Conservation (phyloP, 2,329 filamentous ascomycete species). For the Tetracladium maxilliforme region DNA sequence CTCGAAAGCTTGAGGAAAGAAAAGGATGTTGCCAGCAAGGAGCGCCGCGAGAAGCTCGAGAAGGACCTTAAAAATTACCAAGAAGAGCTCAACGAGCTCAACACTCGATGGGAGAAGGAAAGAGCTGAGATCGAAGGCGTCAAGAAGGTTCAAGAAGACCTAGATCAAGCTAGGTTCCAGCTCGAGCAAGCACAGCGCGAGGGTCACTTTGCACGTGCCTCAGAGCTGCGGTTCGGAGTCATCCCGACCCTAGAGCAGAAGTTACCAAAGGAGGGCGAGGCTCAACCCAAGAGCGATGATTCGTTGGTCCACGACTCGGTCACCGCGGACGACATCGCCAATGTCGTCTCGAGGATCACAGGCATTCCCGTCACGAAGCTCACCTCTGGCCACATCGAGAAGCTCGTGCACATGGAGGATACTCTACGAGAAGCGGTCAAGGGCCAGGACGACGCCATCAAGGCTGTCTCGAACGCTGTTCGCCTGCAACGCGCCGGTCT, state of each 20-base stretch:
- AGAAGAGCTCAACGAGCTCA: constrained; percentile 60
- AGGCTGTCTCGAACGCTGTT: constrained; percentile 83
- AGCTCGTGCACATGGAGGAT: constrained; percentile 92
- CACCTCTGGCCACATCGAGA: constrained; percentile 86
- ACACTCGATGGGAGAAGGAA: constrained; percentile 81
- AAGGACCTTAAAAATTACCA: constrained; percentile 61
- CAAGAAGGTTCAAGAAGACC: constrained; percentile 75
- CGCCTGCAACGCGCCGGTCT: constrained; percentile 86
- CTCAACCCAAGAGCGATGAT: constrained; percentile 14
- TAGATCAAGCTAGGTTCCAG: constrained; percentile 74
- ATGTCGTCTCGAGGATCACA: constrained; percentile 79
- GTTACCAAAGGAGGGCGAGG: constrained; percentile 56
- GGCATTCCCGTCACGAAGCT: constrained; percentile 89
- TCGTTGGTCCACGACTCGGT: constrained; percentile 77
- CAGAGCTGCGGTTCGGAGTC: constrained; percentile 74
- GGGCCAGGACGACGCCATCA: constrained; percentile 87
- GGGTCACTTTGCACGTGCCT: constrained; percentile 81
- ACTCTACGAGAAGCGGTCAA: constrained; percentile 69
- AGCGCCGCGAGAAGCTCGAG: constrained; percentile 77
- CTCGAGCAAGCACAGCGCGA: constrained; percentile 77
- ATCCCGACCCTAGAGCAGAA: constrained; percentile 73
- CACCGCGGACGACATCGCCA: constrained; percentile 87
- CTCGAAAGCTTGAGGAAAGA: constrained; percentile 90
- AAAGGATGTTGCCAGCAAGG: constrained; percentile 76
- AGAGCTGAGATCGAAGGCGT: constrained; percentile 72